phyloP scores from a whole-genome alignment of 768 basidiomycete species.

The Psilocybe cubensis region DNA sequence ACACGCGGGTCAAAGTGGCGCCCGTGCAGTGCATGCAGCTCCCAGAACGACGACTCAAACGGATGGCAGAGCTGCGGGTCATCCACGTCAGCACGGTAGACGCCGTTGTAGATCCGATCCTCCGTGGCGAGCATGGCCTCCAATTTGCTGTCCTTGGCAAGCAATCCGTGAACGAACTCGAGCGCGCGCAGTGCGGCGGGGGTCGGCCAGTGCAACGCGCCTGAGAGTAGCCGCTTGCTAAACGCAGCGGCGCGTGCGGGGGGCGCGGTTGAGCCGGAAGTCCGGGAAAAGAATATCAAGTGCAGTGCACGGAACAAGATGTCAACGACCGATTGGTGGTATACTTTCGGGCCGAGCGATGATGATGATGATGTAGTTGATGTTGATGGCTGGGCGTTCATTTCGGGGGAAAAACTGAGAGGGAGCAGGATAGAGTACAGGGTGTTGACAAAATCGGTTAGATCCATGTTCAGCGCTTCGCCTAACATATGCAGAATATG shows the following conservation, averaged over 20 bases:
- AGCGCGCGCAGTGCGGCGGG: constrained; percentile 65
- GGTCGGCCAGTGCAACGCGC: constrained; percentile 90
- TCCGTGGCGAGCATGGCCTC: constrained; percentile 87
- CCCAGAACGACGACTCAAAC: constrained; percentile 88
- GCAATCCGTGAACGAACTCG: constrained; percentile 71
- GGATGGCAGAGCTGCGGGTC: constrained; percentile 86
- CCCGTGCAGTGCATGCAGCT: constrained; percentile 66
- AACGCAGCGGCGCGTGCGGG: too few relatives aligned
- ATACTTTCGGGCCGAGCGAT: constrained; percentile 5
- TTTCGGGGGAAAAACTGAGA: constrained; percentile 64
- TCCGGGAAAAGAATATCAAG: constrained; percentile 79
- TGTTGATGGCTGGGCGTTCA: constrained; percentile 44
- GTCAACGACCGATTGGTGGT: constrained; percentile 43
- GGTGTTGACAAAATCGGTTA: constrained; percentile 83
- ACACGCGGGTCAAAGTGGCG: constrained; percentile 72
- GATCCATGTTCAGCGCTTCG: constrained; percentile 96
- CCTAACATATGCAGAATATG: constrained; percentile 49
- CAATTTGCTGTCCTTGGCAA: constrained; percentile 79
- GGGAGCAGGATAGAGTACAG: constrained; percentile 85
- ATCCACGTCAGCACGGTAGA: constrained; percentile 84
- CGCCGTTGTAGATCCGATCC: constrained; percentile 82
- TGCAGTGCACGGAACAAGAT: constrained; percentile 87
- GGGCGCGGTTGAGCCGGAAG: constrained; percentile 55
- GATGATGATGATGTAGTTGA: constrained; percentile 16
- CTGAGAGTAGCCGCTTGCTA: too few relatives aligned